A percentile compares a stretch with the other conserved stretches of the same genome.
phyloP scores from a whole-genome alignment of 2,329 filamentous ascomycete genomes.

The Calonectria pauciramosa region DNA sequence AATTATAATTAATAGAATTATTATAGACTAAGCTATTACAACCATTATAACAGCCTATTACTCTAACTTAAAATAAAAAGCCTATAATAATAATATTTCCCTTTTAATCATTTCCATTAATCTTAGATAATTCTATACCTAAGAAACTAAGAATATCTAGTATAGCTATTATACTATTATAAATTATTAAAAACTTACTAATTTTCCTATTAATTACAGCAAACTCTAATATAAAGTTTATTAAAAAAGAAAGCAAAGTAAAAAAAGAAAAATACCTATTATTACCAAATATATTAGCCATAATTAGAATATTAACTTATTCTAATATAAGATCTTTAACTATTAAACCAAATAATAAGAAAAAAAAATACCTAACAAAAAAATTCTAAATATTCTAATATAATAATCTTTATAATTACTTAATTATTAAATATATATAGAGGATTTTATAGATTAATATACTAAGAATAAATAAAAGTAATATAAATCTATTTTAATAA shows the following conservation, averaged over 20 bases:
- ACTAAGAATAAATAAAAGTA: too few species aligned
- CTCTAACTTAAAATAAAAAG: constrained; percentile 20
- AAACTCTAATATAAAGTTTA: too few species aligned
- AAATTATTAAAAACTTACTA: too few species aligned
- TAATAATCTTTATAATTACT: too few species aligned
- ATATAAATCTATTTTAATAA: too few species aligned
- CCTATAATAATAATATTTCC: too few species aligned
- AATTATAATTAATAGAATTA: neutral
- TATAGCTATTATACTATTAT: neutral
- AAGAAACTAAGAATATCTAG: neutral
- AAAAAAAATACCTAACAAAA: constrained; percentile 14
- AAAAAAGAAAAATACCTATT: neutral
- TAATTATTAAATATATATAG: too few species aligned
- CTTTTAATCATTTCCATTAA: too few species aligned
- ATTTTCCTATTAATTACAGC: too few species aligned
- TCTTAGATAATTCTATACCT: too few species aligned
- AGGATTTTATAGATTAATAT: too few species aligned
- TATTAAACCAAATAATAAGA: neutral
- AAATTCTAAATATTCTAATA: neutral
- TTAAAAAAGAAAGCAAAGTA: neutral
- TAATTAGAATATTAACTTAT: constrained; percentile 1
- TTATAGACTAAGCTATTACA: neutral
- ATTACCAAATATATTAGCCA: neutral
- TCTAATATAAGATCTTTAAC: constrained; percentile 16
- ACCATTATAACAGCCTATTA: neutral